Evolutionary conservation across 805 yeast genomes (phyloP), one percentile per base, ranked within the genome.

Genomic region (Cephaloascus albidus): DNA sequence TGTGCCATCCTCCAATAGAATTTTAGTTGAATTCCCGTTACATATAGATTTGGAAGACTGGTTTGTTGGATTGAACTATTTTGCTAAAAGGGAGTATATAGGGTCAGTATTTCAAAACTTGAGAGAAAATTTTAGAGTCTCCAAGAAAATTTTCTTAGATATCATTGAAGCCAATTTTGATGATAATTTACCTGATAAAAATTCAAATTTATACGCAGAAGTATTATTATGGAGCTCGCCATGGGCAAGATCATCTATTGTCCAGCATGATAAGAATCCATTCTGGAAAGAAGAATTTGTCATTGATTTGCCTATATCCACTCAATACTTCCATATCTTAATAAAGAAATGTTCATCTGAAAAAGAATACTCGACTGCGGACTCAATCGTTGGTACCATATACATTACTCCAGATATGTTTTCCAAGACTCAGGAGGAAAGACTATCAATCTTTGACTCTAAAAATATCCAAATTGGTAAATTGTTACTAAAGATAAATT

Each of bases 251-350:
- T 85, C 96, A 0, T 80, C 88, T 2, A 64, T 75, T 4, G 81
- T 81, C 0, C 61, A 65, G 30, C 62, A 71, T 36, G 38, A 40
- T 3, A 46, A 55, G 0, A 68, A 70, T 40, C 89, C 95, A 1
- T 85, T 85, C 53, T 89, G 96, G 93, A 76, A 88, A 52, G 96
- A 89, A 51, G 75, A 69, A 35, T 83, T 85, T 51, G 60, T 70
- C 2, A 61, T 83, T n/a, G 75, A 78, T 38, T 61, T 80, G 33
- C 81, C 85, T 0, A 62, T 74, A 4, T 61, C 68, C 35, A 76
- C 78, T 3, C 74, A 68, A 50, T 68, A 65, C 53, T 65, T 77
- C 46, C 74, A 64, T 45, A 67, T 76, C 14, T 57, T 64, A 36
- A 63, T 76, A 40, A 78, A 63, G 49, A 52, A 51, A 36, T 56